These are phyloP conservation scores for Clarireedia homoeocarpa DNA, from an alignment of 2,329 filamentous ascomycete species.

Conservation along the genomic window DNA sequence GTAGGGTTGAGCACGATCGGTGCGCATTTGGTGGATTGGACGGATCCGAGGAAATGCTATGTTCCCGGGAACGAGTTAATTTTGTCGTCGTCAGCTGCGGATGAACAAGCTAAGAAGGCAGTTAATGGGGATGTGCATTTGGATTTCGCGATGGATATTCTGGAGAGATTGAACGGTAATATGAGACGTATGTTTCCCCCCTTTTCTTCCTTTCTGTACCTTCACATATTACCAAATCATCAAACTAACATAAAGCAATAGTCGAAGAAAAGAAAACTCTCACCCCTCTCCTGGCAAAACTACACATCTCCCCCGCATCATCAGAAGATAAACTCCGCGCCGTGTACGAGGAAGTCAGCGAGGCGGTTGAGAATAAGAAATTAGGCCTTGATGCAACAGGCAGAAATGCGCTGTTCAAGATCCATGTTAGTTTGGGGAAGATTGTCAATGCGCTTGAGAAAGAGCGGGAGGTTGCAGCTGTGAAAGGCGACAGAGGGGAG, in stretches of 20 bases:
- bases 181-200: slow-evolving; percentile 50
- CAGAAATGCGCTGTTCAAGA: slow-evolving; percentile 59
- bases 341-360: slow-evolving; percentile 48
- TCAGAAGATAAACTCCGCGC: slow-evolving; percentile 49
- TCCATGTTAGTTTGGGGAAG: slow-evolving; percentile 59
- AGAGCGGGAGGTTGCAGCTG: slow-evolving; percentile 13
- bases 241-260: slow-evolving; percentile 27
- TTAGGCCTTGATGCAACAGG: slow-evolving; percentile 52
- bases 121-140: slow-evolving; percentile 75
- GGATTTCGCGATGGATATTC: slow-evolving; percentile 65
- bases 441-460: slow-evolving; percentile 55
- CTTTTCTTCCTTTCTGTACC: neutral
- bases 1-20: slow-evolving; percentile 71
- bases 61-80: slow-evolving; percentile 37
- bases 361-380: slow-evolving; percentile 52
- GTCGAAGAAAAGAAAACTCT: slow-evolving; percentile 83
- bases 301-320: slow-evolving; percentile 66
- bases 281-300: slow-evolving; percentile 70
- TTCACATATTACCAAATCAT: neutral
- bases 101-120: slow-evolving; percentile 52
- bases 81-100: slow-evolving; percentile 26
- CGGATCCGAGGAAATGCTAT: slow-evolving; percentile 76
- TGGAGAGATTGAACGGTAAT: slow-evolving; percentile 64
- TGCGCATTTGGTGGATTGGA: slow-evolving; percentile 87
- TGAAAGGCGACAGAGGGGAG: slow-evolving; percentile 12